Conservation (phyloP, 345 rosid genomes). For the Citrus mangshanensis region DNA sequence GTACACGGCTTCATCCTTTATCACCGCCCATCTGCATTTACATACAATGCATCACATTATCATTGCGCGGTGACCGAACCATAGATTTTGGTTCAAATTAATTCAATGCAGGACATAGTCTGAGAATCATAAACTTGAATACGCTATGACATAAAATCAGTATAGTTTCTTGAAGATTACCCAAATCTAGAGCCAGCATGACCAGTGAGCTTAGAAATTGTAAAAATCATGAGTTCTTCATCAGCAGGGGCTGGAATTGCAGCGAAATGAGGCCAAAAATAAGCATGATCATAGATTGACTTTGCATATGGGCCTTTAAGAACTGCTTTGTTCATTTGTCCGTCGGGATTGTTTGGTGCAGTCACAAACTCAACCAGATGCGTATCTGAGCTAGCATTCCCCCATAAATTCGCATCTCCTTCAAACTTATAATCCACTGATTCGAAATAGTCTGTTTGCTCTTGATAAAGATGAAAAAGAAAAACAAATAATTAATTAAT, state of each 20-base stretch:
- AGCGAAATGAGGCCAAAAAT: constrained; percentile 77
- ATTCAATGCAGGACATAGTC: too few species aligned
- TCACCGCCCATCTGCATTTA: constrained; percentile 57
- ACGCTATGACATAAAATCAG: too few species aligned
- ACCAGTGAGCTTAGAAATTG: constrained; percentile 75
- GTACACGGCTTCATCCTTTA: constrained; percentile 53
- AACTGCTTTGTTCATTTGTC: constrained; percentile 44
- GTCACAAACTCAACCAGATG: constrained; percentile 62
- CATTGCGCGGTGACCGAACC: too few species aligned
- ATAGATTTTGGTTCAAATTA: too few species aligned
- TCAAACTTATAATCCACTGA: constrained; percentile 33
- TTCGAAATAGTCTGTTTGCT: constrained; percentile 43
- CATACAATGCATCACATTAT: neutral
- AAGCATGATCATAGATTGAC: constrained; percentile 56
- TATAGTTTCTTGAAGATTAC: constrained; percentile 13
- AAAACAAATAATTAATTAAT: neutral
- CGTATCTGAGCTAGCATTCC: constrained; percentile 15
- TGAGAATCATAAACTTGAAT: too few species aligned
- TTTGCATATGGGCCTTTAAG: constrained; percentile 51
- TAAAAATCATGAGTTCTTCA: constrained; percentile 50
- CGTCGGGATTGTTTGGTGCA: constrained; percentile 84
- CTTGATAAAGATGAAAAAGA: constrained; percentile 31
- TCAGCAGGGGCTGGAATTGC: constrained; percentile 52
- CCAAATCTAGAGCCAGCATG: constrained; percentile 80
- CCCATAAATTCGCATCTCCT: constrained; percentile 53